A percentile compares a stretch with the other conserved stretches of the same genome.
Evolutionary conservation across 2,329 filamentous ascomycete species (phyloP).

Genomic region (Colletotrichum horii): DNA sequence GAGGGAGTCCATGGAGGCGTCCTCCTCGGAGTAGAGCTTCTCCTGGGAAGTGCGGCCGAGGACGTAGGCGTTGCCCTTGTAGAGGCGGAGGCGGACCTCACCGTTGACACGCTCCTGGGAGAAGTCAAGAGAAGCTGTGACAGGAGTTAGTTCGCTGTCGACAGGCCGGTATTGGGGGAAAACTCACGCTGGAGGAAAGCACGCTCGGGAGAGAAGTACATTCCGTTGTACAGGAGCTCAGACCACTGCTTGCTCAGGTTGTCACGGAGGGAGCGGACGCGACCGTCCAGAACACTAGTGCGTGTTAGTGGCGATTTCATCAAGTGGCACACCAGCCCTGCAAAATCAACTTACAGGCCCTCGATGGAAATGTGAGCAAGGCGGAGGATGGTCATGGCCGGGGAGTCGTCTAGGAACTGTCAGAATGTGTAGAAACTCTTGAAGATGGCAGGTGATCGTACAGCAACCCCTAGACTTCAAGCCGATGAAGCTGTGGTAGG

Average conservation of each 20-base stretch:
- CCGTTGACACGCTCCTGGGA: constrained; percentile 24
- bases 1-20: constrained; percentile 57
- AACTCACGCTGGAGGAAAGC: constrained; percentile 10
- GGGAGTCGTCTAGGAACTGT: constrained; percentile 22
- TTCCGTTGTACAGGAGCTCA: constrained; percentile 47
- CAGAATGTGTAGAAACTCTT: neutral
- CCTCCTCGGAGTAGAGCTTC: constrained; percentile 57
- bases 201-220: constrained; percentile 55
- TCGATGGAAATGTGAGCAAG: constrained; percentile 52
- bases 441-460: neutral
- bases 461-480: constrained; percentile 59
- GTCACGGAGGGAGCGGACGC: constrained; percentile 58
- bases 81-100: constrained; percentile 32
- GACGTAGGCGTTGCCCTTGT: constrained; percentile 50
- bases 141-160: neutral
- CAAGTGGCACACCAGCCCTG: rapidly evolving
- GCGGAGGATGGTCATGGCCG: constrained; percentile 29
- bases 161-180: rapidly evolving
- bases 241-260: constrained; percentile 49
- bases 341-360: constrained; percentile 42
- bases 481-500: constrained; percentile 30
- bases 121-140: constrained; percentile 16
- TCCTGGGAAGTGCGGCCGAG: constrained; percentile 49
- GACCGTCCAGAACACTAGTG: constrained; percentile 52
- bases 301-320: neutral